Conservation (phyloP, 1,284 basidiomycete genomes). For the Exsudoporus floridanus region DNA sequence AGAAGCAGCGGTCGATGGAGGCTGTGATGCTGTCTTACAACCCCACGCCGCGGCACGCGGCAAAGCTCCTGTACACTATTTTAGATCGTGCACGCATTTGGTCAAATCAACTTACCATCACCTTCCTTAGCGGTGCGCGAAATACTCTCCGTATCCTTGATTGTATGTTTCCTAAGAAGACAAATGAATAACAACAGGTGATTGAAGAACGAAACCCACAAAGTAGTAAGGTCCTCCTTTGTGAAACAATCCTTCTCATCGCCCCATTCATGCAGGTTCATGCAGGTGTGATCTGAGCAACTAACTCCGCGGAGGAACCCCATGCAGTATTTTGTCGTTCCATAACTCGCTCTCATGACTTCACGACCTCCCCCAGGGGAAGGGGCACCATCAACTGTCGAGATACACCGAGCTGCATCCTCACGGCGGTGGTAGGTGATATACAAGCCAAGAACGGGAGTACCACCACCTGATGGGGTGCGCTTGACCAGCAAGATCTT, state of each 20-base stretch:
- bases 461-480: slow-evolving; percentile 68
- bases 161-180: slow-evolving; percentile 72
- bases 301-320: slow-evolving; percentile 85
- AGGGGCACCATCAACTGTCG: slow-evolving; percentile 88
- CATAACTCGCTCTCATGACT: slow-evolving; percentile 90
- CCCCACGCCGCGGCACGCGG: slow-evolving; percentile 87
- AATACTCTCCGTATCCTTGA: slow-evolving; percentile 79
- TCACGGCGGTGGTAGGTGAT: slow-evolving; percentile 95
- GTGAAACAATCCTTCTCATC: slow-evolving; percentile 98
- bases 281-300: slow-evolving; percentile 88
- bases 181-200: slow-evolving; percentile 16
- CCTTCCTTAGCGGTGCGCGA: slow-evolving; percentile 54
- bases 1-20: slow-evolving; percentile 17
- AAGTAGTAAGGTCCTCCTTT: slow-evolving; percentile 86
- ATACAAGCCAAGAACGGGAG: slow-evolving; percentile 88
- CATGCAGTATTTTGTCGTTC: slow-evolving; percentile 99
- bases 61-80: slow-evolving; percentile 43
- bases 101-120: slow-evolving; percentile 50
- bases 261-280: slow-evolving; percentile 97
- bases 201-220: slow-evolving; percentile 52
- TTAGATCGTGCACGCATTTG: slow-evolving; percentile 7
- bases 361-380: slow-evolving; percentile 80
- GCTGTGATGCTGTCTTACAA: slow-evolving; percentile 44
- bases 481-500: slow-evolving; percentile 95
- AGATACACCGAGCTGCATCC: slow-evolving; percentile 92